Evolutionary conservation across 1,284 basidiomycete species (phyloP).

Genomic region (Heterobasidion irregulare): DNA sequence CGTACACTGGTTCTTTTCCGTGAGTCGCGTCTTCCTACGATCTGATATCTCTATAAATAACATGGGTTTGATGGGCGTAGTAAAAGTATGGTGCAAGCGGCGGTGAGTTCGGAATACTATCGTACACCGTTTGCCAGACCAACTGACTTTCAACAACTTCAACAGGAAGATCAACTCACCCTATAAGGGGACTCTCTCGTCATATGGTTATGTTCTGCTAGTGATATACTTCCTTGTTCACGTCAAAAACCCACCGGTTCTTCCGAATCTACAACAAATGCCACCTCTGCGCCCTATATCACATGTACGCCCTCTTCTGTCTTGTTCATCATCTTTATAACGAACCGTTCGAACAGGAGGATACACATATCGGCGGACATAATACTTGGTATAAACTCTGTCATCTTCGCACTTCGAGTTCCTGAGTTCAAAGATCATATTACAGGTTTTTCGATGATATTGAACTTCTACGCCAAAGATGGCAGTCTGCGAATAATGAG

Average conservation of each 20-base stretch:
- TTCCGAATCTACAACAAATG: slow-evolving; percentile 89
- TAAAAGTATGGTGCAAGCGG: slow-evolving; percentile 99
- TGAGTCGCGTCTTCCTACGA: slow-evolving; percentile 33
- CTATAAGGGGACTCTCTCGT: slow-evolving; percentile 93
- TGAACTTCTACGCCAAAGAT: slow-evolving; percentile 82
- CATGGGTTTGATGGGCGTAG: slow-evolving; percentile 30
- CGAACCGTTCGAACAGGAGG: slow-evolving; percentile 48
- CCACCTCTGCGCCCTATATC: slow-evolving; percentile 79
- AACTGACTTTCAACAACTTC: background rate
- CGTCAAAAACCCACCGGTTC: slow-evolving; percentile 90
- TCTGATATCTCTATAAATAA: background rate
- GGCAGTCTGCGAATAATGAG: slow-evolving; percentile 91
- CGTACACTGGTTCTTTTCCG: slow-evolving; percentile 93
- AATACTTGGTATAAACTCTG: slow-evolving; percentile 63
- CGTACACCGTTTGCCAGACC: background rate
- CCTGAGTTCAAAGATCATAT: background rate
- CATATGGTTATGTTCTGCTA: slow-evolving; percentile 96
- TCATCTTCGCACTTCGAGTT: background rate
- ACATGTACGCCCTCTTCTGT: slow-evolving; percentile 29
- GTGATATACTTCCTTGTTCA: slow-evolving; percentile 97
- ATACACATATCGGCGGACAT: slow-evolving; percentile 76
- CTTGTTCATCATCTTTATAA: slow-evolving; percentile 9
- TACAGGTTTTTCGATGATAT: slow-evolving; percentile 95
- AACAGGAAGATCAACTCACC: slow-evolving; percentile 94
- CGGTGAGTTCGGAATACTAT: slow-evolving; percentile 40